These are phyloP conservation scores for Monascus purpureus DNA, from an alignment of 495 filamentous ascomycete species.

Conservation along the genomic window DNA sequence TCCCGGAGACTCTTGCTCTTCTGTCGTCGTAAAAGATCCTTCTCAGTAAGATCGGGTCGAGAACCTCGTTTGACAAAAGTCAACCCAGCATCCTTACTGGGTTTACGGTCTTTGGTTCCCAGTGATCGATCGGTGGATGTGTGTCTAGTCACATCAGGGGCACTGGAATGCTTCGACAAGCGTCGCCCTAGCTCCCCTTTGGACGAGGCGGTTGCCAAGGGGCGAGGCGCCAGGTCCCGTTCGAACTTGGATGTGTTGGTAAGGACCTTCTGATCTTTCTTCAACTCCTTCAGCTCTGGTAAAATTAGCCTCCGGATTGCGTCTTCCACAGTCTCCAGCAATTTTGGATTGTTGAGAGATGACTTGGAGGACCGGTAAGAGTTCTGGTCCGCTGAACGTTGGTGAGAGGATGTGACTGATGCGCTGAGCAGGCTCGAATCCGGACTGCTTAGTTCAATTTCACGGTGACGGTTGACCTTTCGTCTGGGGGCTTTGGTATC, in stretches of 20 bases:
- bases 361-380: slow-evolving; percentile 70
- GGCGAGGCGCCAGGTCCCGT: slow-evolving; percentile 44
- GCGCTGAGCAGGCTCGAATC: slow-evolving; percentile 63
- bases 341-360: slow-evolving; percentile 85
- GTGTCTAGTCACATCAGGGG: slow-evolving; percentile 53
- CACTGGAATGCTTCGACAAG: slow-evolving; percentile 54
- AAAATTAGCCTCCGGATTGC: slow-evolving; percentile 85
- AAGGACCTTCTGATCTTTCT: slow-evolving; percentile 67
- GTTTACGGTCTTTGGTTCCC: slow-evolving; percentile 49
- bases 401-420: slow-evolving; percentile 55
- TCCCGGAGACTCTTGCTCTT: slow-evolving; percentile 46
- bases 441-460: slow-evolving; percentile 50
- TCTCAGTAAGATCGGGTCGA: slow-evolving; percentile 34
- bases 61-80: slow-evolving; percentile 31
- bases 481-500: slow-evolving; percentile 42
- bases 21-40: slow-evolving; percentile 40
- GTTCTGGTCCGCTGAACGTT: slow-evolving; percentile 58
- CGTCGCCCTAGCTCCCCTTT: slow-evolving; percentile 44
- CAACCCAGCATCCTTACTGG: slow-evolving; percentile 41
- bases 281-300: slow-evolving; percentile 81
- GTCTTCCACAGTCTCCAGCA: slow-evolving; percentile 93
- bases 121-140: no score
- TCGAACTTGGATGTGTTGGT: slow-evolving; percentile 48
- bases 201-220: slow-evolving; percentile 45
- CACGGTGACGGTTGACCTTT: slow-evolving; percentile 45